phyloP scores from a whole-genome alignment of 2,329 filamentous ascomycete species.

The Fusarium robinianum region DNA sequence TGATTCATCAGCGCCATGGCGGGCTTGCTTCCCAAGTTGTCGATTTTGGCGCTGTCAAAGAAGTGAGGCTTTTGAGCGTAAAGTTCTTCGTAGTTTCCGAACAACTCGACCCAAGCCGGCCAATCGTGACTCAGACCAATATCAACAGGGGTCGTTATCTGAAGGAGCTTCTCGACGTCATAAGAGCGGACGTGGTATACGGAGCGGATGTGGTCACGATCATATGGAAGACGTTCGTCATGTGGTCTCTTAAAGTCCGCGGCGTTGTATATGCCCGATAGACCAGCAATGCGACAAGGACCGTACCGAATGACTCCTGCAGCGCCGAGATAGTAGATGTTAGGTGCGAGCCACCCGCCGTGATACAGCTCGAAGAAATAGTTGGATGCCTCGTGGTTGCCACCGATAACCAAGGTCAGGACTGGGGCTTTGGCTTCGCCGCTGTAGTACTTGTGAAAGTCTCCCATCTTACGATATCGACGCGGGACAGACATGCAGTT shows the following conservation, averaged over 20 bases:
- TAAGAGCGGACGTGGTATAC: constrained; percentile 92
- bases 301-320: constrained; percentile 87
- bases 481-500: constrained; percentile 84
- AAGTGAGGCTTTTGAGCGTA: constrained; percentile 77
- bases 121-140: constrained; percentile 93
- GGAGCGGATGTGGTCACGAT: constrained; percentile 70
- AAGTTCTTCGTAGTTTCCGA: constrained; percentile 69
- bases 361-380: constrained; percentile 91
- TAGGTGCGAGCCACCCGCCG: constrained; percentile 92
- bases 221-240: constrained; percentile 84
- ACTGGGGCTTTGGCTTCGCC: constrained; percentile 78
- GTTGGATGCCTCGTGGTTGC: constrained; percentile 91
- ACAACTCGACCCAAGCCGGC: constrained; percentile 80
- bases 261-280: constrained; percentile 93
- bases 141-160: constrained; percentile 81
- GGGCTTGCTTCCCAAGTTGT: constrained; percentile 78
- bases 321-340: constrained; percentile 94
- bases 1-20: constrained; percentile 79
- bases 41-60: constrained; percentile 71
- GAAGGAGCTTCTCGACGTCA: constrained; percentile 82
- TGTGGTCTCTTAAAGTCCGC: constrained; percentile 83
- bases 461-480: constrained; percentile 84
- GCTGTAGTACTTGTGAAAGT: constrained; percentile 93
- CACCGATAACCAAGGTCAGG: constrained; percentile 86
- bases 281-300: constrained; percentile 79